Percentiles rank a stretch among this genome's conserved stretches.
Conservation (phyloP, 495 filamentous ascomycete genomes). For the Barbatosphaeria neglecta region DNA sequence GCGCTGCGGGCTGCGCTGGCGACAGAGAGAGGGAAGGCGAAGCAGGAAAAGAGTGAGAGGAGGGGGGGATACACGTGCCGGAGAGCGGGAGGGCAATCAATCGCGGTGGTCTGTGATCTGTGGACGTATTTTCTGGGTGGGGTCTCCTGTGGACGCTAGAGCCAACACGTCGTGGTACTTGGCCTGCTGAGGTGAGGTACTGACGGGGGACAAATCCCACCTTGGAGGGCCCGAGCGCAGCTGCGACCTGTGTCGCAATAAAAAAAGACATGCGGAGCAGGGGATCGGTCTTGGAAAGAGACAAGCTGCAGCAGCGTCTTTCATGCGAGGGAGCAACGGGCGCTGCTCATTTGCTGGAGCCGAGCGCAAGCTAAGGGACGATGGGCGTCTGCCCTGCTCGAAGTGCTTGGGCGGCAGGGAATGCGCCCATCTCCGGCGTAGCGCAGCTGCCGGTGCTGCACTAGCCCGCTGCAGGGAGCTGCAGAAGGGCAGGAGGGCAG, state of each 20-base stretch:
- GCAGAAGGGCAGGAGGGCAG: too few relatives aligned
- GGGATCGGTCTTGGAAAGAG: background rate
- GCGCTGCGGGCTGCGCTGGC: conserved; percentile 1
- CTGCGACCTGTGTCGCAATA: background rate
- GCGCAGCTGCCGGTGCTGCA: background rate
- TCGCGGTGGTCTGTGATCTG: too few relatives aligned
- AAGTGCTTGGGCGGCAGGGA: background rate
- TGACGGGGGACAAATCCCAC: too few relatives aligned
- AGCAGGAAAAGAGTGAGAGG: background rate
- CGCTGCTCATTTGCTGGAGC: background rate
- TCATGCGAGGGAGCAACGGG: background rate
- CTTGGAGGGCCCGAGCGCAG: background rate
- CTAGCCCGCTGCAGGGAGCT: too few relatives aligned
- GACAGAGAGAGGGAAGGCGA: background rate
- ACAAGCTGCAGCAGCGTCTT: background rate
- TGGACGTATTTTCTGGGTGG: too few relatives aligned
- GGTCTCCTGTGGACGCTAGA: too few relatives aligned
- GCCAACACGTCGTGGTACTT: too few relatives aligned
- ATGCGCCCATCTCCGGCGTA: background rate
- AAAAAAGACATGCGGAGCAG: too few relatives aligned
- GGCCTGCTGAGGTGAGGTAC: too few relatives aligned
- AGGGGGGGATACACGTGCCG: too few relatives aligned
- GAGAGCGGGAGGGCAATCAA: too few relatives aligned
- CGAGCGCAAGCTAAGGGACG: background rate
- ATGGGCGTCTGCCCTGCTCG: background rate